Evolutionary conservation across 345 rosid genomes (phyloP).

Genomic region (Microcos paniculata): DNA sequence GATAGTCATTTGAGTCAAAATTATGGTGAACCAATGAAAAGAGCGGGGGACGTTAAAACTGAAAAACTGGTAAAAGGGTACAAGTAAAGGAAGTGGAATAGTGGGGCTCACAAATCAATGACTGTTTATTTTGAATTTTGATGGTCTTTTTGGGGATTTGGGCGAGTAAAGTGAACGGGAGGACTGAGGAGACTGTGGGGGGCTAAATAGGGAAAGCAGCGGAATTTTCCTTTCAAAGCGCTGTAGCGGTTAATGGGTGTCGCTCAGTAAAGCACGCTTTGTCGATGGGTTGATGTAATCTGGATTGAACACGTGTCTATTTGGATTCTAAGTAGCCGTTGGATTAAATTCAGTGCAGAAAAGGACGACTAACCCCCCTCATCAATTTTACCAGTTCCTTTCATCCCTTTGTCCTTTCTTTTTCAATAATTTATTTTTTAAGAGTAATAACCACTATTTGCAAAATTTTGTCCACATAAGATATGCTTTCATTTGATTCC

Average conservation of each 20-base stretch:
- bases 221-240: neutral
- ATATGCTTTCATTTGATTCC: too few relatives aligned
- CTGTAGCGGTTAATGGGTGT: neutral
- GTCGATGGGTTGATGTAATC: neutral
- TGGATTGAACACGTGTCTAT: neutral
- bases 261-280: slow-evolving; percentile 13
- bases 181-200: neutral
- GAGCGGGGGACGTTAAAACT: neutral
- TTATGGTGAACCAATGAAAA: neutral
- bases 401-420: neutral
- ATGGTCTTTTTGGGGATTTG: neutral
- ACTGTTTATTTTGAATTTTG: neutral
- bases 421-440: too few relatives aligned
- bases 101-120: slow-evolving; percentile 10
- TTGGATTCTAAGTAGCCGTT: neutral
- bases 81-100: neutral
- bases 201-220: neutral
- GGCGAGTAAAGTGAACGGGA: neutral
- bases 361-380: neutral
- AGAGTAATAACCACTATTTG: too few relatives aligned
- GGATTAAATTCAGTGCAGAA: neutral
- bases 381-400: neutral
- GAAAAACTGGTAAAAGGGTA: neutral
- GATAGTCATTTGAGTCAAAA: neutral
- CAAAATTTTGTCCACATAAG: too few relatives aligned